Evolutionary conservation across 2,329 filamentous ascomycete genomes (phyloP).

Genomic region (Epichloe aotearoae): DNA sequence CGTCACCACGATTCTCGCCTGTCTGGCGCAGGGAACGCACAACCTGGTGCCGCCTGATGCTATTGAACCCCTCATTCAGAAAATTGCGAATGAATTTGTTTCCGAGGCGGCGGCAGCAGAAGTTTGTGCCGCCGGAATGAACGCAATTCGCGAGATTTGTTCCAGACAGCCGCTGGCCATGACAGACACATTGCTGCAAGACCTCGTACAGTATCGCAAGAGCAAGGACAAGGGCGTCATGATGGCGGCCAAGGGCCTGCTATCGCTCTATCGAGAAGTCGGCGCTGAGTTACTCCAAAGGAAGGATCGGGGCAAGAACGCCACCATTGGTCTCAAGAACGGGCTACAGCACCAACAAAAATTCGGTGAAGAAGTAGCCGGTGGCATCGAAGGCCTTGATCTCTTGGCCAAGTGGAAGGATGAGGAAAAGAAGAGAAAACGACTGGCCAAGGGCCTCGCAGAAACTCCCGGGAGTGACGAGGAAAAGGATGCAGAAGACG

Average conservation of each 20-base stretch:
- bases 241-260: conserved; percentile 90
- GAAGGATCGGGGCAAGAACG: conserved; percentile 82
- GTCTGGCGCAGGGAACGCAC: conserved; percentile 82
- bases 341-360: conserved; percentile 64
- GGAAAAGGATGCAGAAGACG: conserved; percentile 46
- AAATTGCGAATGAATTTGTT: conserved; percentile 97
- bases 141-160: conserved; percentile 90
- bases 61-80: conserved; percentile 78
- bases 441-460: conserved; percentile 52
- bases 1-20: conserved; percentile 88
- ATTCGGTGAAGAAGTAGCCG: conserved; percentile 70
- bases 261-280: conserved; percentile 84
- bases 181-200: conserved; percentile 88
- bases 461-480: conserved; percentile 49
- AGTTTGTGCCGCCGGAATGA: conserved; percentile 82
- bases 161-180: conserved; percentile 89
- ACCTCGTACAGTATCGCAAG: conserved; percentile 89
- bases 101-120: conserved; percentile 86
- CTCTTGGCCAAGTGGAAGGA: conserved; percentile 88
- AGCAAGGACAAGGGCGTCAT: conserved; percentile 98
- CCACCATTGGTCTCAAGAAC: conserved; percentile 64
- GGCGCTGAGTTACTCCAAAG: conserved; percentile 80
- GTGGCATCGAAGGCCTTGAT: conserved; percentile 84
- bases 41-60: conserved; percentile 84
- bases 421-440: conserved; percentile 66